phyloP scores from a whole-genome alignment of 805 yeast species.

The Metschnikowia lunata region DNA sequence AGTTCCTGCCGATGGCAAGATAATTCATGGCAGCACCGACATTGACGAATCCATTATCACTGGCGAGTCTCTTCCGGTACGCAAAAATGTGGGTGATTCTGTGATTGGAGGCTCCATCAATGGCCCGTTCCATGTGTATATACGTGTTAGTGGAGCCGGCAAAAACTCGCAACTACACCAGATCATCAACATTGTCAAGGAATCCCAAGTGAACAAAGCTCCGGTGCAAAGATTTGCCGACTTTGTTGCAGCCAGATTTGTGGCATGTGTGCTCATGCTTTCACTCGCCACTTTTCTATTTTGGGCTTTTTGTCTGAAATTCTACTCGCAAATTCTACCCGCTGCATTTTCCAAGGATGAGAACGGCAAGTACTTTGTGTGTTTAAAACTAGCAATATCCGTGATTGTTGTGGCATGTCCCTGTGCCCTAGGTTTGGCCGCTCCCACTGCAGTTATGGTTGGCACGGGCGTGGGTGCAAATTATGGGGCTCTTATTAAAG shows the following conservation, averaged over 20 bases:
- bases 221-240: conserved; percentile 92
- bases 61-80: conserved; percentile 82
- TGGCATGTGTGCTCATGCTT: conserved; percentile 63
- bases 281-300: conserved; percentile 57
- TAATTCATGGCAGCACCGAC: conserved; percentile 74
- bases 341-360: conserved; percentile 40
- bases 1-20: conserved; percentile 87
- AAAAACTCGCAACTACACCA: conserved; percentile 82
- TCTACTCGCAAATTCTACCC: conserved; percentile 35
- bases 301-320: conserved; percentile 32
- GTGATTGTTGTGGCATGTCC: conserved; percentile 98
- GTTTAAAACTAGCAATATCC: conserved; percentile 77
- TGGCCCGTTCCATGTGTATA: conserved; percentile 66
- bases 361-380: conserved; percentile 59
- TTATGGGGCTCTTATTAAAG: conserved; percentile 85
- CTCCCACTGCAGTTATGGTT: conserved; percentile 98
- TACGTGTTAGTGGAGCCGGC: conserved; percentile 69
- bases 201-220: conserved; percentile 84
- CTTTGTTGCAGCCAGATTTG: conserved; percentile 77
- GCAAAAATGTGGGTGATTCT: conserved; percentile 52
- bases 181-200: conserved; percentile 79
- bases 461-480: conserved; percentile 96
- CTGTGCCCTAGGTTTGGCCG: conserved; percentile 94
- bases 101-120: conserved; percentile 92
- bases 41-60: conserved; percentile 87